phyloP scores from a whole-genome alignment of 352 stramenopile species.

The Globisporangium recalcitrans region DNA sequence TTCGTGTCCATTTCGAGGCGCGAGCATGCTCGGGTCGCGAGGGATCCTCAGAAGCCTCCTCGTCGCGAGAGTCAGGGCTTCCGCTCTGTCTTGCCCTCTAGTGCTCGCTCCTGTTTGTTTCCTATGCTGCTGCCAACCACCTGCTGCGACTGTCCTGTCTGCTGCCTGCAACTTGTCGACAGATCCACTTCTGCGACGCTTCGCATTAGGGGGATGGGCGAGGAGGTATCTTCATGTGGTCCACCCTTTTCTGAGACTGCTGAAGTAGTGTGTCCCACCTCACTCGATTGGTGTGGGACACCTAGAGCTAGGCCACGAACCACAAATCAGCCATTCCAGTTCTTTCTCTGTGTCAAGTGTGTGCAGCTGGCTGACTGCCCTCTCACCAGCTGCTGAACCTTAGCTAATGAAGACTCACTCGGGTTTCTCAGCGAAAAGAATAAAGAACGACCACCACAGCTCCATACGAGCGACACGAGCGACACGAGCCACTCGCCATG shows the following conservation, averaged over 20 bases:
- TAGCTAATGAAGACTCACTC: neutral
- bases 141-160: neutral
- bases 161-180: neutral
- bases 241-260: neutral
- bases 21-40: no score
- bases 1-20: conserved; percentile 6
- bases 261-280: neutral
- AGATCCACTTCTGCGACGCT: conserved; percentile 1
- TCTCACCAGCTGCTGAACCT: no score
- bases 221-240: conserved; percentile 11
- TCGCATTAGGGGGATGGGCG: neutral
- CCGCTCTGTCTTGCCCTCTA: neutral
- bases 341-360: conserved; percentile 2
- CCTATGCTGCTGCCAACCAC: neutral
- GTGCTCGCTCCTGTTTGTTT: neutral
- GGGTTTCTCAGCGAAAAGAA: conserved; percentile 6
- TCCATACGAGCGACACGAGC: neutral
- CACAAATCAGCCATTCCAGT: neutral
- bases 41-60: neutral
- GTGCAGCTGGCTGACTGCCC: neutral
- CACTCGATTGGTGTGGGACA: neutral
- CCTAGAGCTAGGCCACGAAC: neutral
- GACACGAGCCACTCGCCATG: conserved; percentile 6
- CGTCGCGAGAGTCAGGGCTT: neutral
- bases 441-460: neutral